Percentiles rank a stretch among this genome's conserved stretches.
Conservation (phyloP, 768 basidiomycete species). For the Amyloporia xantha region DNA sequence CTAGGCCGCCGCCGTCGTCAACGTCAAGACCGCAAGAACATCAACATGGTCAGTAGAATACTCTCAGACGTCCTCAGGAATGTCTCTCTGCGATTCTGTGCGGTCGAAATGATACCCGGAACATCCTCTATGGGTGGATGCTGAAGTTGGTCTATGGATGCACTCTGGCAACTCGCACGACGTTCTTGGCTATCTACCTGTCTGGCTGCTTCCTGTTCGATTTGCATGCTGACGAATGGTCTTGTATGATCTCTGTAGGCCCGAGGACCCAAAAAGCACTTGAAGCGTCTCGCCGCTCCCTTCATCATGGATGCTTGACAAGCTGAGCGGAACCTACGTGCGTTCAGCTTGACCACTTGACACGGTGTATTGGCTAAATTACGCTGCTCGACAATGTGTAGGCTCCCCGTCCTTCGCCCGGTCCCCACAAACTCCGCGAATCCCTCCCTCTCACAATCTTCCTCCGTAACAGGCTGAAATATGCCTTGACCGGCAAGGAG, state of each 20-base stretch:
- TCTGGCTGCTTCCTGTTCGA: background rate
- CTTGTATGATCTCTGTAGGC: conserved; percentile 43
- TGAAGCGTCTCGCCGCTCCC: conserved; percentile 95
- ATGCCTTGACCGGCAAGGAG: conserved; percentile 95
- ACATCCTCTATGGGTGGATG: conserved; percentile 25
- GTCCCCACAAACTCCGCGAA: conserved; percentile 99
- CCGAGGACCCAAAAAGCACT: conserved; percentile 98
- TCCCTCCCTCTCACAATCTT: conserved; percentile 95
- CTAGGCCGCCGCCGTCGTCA: conserved; percentile 27
- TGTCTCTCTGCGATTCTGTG: conserved; percentile 5
- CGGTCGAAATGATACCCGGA: background rate
- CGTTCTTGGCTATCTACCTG: conserved; percentile 7
- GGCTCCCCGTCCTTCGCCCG: conserved; percentile 96
- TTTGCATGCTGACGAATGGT: conserved; percentile 16
- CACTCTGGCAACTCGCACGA: conserved; percentile 13
- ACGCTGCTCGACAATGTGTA: conserved; percentile 23
- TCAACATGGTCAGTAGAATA: conserved; percentile 31
- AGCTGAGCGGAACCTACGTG: conserved; percentile 92
- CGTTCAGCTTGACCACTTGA: conserved; percentile 24
- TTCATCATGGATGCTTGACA: conserved; percentile 99
- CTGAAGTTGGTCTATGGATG: conserved; percentile 21
- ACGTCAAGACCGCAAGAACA: conserved; percentile 27
- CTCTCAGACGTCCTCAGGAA: conserved; percentile 11
- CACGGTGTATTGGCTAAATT: background rate
- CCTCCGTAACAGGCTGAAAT: conserved; percentile 98